phyloP scores from a whole-genome alignment of 73 alveolate species.

The Durusdinium trenchii region DNA sequence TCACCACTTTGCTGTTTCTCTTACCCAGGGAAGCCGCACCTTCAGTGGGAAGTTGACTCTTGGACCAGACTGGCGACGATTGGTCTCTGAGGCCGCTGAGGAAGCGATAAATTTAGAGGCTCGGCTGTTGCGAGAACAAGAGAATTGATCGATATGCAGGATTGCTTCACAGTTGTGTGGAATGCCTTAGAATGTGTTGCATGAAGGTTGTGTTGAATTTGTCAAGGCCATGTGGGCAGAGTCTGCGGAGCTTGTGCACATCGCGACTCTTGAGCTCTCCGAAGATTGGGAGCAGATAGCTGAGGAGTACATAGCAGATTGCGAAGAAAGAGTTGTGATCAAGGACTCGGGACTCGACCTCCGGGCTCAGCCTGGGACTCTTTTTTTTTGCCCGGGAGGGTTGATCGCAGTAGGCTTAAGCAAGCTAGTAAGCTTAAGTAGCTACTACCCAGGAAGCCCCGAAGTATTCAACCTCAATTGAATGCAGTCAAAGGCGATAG shows the following conservation, averaged over 20 bases:
- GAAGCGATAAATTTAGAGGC: conserved; percentile 16
- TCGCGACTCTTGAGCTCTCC: neutral
- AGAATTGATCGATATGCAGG: no score
- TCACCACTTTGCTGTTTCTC: neutral
- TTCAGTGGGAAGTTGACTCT: neutral
- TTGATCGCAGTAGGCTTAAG: no score
- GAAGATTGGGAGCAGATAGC: conserved; percentile 20
- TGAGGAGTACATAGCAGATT: neutral
- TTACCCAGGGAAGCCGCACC: conserved; percentile 6
- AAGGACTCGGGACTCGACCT: neutral
- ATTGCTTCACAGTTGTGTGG: neutral
- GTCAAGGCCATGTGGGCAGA: conserved; percentile 14
- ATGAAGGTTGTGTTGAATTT: neutral
- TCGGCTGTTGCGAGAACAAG: neutral
- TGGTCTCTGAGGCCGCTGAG: conserved; percentile 1
- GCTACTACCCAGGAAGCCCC: no score
- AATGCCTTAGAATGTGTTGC: neutral
- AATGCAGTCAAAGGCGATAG: no score
- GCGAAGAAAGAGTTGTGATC: neutral
- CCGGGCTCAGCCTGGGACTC: neutral
- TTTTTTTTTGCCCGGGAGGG: neutral
- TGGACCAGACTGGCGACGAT: conserved; percentile 23
- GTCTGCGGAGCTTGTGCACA: neutral
- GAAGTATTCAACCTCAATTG: no score
- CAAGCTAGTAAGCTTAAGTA: no score